Evolutionary conservation across 257 asterid species (phyloP), one percentile per base, ranked within the genome.

Genomic region (Gynochthodes officinalis): DNA sequence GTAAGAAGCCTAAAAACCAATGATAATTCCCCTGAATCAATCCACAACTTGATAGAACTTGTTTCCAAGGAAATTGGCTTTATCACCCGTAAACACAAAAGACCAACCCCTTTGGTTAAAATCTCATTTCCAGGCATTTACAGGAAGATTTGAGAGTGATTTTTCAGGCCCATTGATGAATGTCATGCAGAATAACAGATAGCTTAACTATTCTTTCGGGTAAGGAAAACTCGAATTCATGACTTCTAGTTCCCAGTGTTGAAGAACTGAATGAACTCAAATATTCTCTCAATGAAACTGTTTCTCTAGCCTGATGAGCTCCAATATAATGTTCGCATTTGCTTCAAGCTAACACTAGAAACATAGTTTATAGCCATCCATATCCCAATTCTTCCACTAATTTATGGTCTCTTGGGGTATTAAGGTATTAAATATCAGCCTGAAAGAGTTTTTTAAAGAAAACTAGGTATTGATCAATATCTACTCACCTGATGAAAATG

Each of bases 401-500:
- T 33, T 18, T 35, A 1, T 69, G 11, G 43, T 21, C 18, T 46
- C 9, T 21, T 33, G 28, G 5, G 43, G 10, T 5, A 30, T 50
- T 48, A 16, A 35, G 28, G 25, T 40, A 19, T 71, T 11, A 43
- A 53, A 14, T 21, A 32, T 27, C 19, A 43, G 35, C 30, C 32
- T 46, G 46, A 70, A 23, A 43, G 7, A 18, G 0, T 19, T 69
- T 7, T 7, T 2, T 5, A 15, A 3, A 7, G 21, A 1, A 33
- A 10, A 4, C 39, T 7, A 64, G 67, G 54, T 3, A 50, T 16
- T 57, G 21, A 64, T 21, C 64, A 71, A 75, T 35, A 40, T 46
- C 54, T 48, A 76, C 85, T 77, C 46, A 91, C 98, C 99, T 86
- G 88, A 82, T 94, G 91, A 80, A 88, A 89, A 86, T 94, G 96